Conservation (phyloP, 768 basidiomycete genomes). For the Podaxis sp. region DNA sequence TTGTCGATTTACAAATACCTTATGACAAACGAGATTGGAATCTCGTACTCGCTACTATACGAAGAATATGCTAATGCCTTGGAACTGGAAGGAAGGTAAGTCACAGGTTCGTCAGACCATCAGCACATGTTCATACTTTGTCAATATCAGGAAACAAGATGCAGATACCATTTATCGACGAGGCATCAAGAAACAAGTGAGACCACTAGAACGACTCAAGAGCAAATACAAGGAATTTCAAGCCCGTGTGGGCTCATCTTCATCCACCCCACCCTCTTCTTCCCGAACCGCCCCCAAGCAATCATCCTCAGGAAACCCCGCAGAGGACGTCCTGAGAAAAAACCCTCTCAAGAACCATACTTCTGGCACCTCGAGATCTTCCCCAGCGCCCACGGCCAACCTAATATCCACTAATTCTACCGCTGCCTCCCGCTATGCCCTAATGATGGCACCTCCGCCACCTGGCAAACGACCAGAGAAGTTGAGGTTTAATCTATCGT, state of each 20-base stretch:
- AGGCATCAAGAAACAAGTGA: constrained; percentile 77
- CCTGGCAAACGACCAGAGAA: constrained; percentile 72
- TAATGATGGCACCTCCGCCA: constrained; percentile 66
- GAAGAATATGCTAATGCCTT: constrained; percentile 85
- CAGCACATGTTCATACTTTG: neutral
- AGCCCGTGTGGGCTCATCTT: constrained; percentile 42
- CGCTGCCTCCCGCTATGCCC: constrained; percentile 55
- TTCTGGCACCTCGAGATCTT: constrained; percentile 12
- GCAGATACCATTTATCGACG: constrained; percentile 79
- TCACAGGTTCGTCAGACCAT: constrained; percentile 13
- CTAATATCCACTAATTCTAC: constrained; percentile 31
- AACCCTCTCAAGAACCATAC: constrained; percentile 9
- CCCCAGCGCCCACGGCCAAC: constrained; percentile 23
- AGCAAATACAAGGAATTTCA: constrained; percentile 78
- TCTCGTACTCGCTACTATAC: constrained; percentile 74
- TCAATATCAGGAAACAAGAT: constrained; percentile 51
- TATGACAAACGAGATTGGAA: constrained; percentile 70
- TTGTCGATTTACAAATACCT: constrained; percentile 73
- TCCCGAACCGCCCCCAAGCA: constrained; percentile 16
- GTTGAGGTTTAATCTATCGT: constrained; percentile 58
- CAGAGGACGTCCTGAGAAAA: constrained; percentile 9
- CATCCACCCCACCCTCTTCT: constrained; percentile 27
- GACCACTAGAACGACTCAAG: constrained; percentile 83
- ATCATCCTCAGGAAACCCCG: constrained; percentile 1
- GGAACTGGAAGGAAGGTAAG: constrained; percentile 76